Conservation (phyloP, 2,329 filamentous ascomycete genomes). For the Talaromyces amestolkiae region DNA sequence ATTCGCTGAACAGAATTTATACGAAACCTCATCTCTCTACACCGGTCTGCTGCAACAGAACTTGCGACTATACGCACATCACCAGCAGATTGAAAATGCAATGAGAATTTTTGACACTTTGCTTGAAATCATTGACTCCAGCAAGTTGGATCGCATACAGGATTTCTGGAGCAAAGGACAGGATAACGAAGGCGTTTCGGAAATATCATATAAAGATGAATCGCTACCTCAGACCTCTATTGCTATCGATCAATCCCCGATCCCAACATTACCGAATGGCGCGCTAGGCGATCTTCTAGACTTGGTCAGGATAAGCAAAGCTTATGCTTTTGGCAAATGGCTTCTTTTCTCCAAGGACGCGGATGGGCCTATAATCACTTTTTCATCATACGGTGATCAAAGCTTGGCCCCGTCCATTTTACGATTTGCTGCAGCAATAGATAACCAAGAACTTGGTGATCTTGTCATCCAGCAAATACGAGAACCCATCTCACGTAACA, state of each 20-base stretch:
- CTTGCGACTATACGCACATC: slow-evolving; percentile 27
- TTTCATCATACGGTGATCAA: slow-evolving; percentile 46
- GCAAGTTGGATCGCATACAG: slow-evolving; percentile 35
- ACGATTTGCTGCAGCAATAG: slow-evolving; percentile 53
- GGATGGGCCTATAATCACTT: slow-evolving; percentile 54
- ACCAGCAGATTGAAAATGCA: slow-evolving; percentile 29
- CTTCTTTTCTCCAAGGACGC: slow-evolving; percentile 53
- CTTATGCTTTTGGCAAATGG: slow-evolving; percentile 53
- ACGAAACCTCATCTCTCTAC: slow-evolving; percentile 35
- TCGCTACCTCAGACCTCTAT: slow-evolving; percentile 19
- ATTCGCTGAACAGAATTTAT: slow-evolving; percentile 30
- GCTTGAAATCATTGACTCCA: slow-evolving; percentile 35
- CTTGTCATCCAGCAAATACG: slow-evolving; percentile 30
- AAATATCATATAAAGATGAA: slow-evolving; percentile 6
- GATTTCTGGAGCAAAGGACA: slow-evolving; percentile 28
- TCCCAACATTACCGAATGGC: slow-evolving; percentile 44
- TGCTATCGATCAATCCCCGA: slow-evolving; percentile 29
- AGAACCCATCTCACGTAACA: slow-evolving; percentile 36
- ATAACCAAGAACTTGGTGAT: slow-evolving; percentile 39
- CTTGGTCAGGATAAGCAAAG: slow-evolving; percentile 46
- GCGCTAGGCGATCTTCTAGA: slow-evolving; percentile 54
- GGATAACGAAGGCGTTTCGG: not conserved
- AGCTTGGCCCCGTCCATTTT: slow-evolving; percentile 53
- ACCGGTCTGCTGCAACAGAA: slow-evolving; percentile 35
- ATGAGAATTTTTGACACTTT: slow-evolving; percentile 33